phyloP scores from a whole-genome alignment of 192 early-diverging fungal genomes.

The Linnemannia exigua region DNA sequence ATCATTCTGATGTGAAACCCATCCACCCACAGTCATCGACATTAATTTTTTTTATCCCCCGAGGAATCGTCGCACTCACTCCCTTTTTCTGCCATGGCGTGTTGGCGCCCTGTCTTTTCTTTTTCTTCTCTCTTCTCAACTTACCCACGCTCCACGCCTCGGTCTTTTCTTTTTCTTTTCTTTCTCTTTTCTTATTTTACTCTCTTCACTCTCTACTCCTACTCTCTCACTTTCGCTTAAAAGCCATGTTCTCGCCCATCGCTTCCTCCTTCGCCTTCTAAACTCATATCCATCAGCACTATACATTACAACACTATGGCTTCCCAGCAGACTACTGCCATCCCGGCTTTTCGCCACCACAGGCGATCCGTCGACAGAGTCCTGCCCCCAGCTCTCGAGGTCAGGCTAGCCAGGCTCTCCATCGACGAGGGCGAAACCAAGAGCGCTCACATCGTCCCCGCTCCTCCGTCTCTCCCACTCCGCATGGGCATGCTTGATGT shows the following conservation, averaged over 20 bases:
- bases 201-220: not conserved
- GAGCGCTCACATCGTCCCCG: conserved; percentile 27
- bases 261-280: not conserved
- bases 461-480: conserved; percentile 22
- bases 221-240: not conserved
- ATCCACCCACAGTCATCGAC: no score
- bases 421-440: conserved; percentile 25
- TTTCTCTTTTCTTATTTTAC: not conserved
- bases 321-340: not conserved
- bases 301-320: not conserved
- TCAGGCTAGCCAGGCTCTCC: conserved; percentile 35
- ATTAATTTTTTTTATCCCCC: no score
- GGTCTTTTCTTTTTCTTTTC: not conserved
- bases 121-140: not conserved
- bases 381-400: conserved; percentile 50
- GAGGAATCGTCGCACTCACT: no score
- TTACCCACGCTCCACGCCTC: not conserved
- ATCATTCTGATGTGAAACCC: no score
- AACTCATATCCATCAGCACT: not conserved
- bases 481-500: not conserved
- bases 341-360: conserved; percentile 30
- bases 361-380: conserved; percentile 41
- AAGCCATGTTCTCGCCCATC: not conserved
- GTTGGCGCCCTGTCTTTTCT: not conserved
- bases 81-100: not conserved